Base-by-base conservation (phyloP, 75 land plant genomes). In the Adiantum capillusveneris region DNA sequence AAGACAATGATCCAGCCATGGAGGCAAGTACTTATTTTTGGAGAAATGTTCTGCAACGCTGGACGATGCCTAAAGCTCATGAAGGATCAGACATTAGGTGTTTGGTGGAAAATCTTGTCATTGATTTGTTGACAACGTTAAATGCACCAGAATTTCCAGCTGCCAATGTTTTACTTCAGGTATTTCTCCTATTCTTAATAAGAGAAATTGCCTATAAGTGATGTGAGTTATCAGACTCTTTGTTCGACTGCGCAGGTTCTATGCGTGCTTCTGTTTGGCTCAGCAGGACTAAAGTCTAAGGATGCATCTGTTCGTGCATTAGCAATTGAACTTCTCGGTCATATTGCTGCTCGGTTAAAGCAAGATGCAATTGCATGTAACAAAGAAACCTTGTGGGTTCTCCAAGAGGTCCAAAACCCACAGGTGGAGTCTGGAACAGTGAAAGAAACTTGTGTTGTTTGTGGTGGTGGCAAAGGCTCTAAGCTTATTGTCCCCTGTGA, bases 61-160 rank as follows among this genome's bases (percentile, higher is more conserved):
- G 84, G 77, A 74, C 92, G 0, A 72, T 58, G 45, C 75, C 81
- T 1, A 90, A 90, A 59, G 44, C 76, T 60, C 96, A 84, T 53
- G 99, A 95, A 63, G 84, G 81, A n/a, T 76, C 84, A 48, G 99
- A 95, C 53, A 53, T 79, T 50, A 95, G 86, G 72, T 65, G 48
- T 16, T 71, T 82, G 18, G 74, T 95, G 65, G 99, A 95, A 48
- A 95, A 90, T 57, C 60, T 95, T 58, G 83, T 95, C 31, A 56
- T 58, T 25, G 99, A 95, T 82, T 57, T 95, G 41, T 65, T 95
- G 43, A 71, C 84, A 28, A 90, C 89, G 26, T 64, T 90, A 29
- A 95, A 90, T 68, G 63, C 93, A 45, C 99, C 99, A 13, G 99
- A 95, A 65, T 95, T 84, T 74, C 99, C 99, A 57, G 92, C 93